Base-by-base conservation (phyloP, 2,329 filamentous ascomycete species). In the Pseudocercospora pini-densiflorae region DNA sequence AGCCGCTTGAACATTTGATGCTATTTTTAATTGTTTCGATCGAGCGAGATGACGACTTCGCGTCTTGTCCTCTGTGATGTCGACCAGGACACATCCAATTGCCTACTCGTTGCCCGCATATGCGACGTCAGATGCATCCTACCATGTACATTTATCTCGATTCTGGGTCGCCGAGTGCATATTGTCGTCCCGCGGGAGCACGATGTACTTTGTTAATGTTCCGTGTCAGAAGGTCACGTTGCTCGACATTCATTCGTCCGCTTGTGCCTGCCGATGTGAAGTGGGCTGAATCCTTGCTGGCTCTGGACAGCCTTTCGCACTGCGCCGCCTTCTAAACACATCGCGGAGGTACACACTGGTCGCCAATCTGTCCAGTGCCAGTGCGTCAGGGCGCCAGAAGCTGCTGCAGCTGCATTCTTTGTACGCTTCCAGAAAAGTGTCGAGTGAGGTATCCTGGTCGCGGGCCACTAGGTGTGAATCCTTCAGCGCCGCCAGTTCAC, bases 401-500 rank as follows among this genome's bases (percentile, higher is more conserved):
- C n/a, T 51, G 47, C n/a, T 51, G 47, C 47, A 51, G 21, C 47
- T 16, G 7, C 47, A 23, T 55, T 55, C 51, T 55, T 31, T 29
- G 51, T 55, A 27, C 24, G 10, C 51, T 40, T 29, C 24, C 14
- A 24, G 10, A 24, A 29, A 54, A 9, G 19, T 54, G 51, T 54
- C 21, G 21, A 24, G 24, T 29, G 45, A 54, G 51, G 7, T 23
- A 54, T 12, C 9, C 51, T 27, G 16, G 24, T 14, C 51, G 23
- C 12, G 24, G 10, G 4, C 51, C 21, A 31, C 27, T 55, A 55
- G 24, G 12, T 27, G 51, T 27, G 51, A 43, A 55, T 55, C 51
- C 51, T 55, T 55, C 51, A 55, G 51, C 51, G 51, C 51, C 51
- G 51, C 51, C 51, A 55, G 27, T 51, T 19, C 47, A 51, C 21